Evolutionary conservation across 129 eudicot species (phyloP), one percentile per base, ranked within the genome.

Genomic region (Lactuca sativa): DNA sequence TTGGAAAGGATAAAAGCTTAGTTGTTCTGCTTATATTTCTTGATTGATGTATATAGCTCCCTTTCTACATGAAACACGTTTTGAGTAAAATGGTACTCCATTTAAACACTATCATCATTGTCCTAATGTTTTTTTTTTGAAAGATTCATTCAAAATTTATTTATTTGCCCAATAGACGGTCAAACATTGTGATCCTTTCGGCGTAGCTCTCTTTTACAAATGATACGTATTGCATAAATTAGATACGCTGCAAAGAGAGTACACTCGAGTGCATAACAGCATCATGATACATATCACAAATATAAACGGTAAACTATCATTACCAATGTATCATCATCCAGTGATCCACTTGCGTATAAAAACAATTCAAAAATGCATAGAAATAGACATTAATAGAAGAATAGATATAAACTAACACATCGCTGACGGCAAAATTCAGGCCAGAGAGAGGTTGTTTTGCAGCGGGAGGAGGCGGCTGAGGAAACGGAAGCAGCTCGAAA

Each of bases 401-500:
- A 30, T 13, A 36, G 52, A 5, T 44, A 31, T 44, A 54, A 74
- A 81, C 89, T 78, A 67, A 93, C 98, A 85, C 85, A 71, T 93
- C 98, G 49, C 70, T 83, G 56, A 93, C 51, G 66, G 98, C 90
- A 59, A 89, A 93, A 13, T 85, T 74, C 16, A 89, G 81, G 5
- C 81, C 88, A 44, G 85, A 58, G 9, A 93, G 84, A 30, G 72
- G 40, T 36, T 73, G 89, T 41, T 83, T 83, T 10, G 98, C 96
- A 33, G 98, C 95, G 11, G 98, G 98, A 17, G 98, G 98, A 31
- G 95, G 98, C 16, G 92, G 95, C 68, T 89, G 98, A 69, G 95
- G 82, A 71, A 83, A 89, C 0, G 98, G 90, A 53, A 75, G 78
- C 10, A 93, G 48, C 75, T 89, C 88, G 53, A 93, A 81, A 5